Percentiles rank a stretch among this genome's conserved stretches.
phyloP scores from a whole-genome alignment of 306 rosid genomes.

The Inga laurina region DNA sequence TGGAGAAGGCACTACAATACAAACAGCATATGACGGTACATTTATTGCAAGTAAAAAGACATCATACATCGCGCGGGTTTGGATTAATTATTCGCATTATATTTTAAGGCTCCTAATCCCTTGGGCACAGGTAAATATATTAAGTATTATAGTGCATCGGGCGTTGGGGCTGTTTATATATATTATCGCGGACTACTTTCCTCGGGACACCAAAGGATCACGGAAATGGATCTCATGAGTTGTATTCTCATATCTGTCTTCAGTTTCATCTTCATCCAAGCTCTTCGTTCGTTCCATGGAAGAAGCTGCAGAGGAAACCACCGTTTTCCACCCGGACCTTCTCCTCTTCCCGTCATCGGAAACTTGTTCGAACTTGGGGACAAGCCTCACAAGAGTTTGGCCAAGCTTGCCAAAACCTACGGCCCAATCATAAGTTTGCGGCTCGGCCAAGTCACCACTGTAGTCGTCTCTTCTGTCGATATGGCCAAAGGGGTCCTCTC shows the following conservation, averaged over 20 bases:
- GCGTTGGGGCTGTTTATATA: not conserved
- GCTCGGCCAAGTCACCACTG: conserved; percentile 50
- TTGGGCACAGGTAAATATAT: too few relatives aligned
- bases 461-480: conserved; percentile 47
- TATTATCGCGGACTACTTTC: not conserved
- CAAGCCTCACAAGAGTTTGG: conserved; percentile 55
- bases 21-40: not conserved
- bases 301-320: not conserved
- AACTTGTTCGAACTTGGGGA: conserved; percentile 56
- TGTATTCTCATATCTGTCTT: conserved; percentile 3
- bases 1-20: not conserved
- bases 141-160: too few relatives aligned
- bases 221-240: conserved; percentile 26
- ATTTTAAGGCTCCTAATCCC: too few relatives aligned
- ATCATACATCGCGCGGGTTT: not conserved
- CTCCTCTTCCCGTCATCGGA: conserved; percentile 47
- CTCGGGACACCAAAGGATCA: not conserved
- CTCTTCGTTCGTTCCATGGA: not conserved
- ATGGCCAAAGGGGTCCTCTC: conserved; percentile 49
- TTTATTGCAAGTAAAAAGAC: not conserved
- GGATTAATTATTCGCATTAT: too few relatives aligned
- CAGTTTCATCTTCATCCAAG: conserved; percentile 21
- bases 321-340: conserved; percentile 61
- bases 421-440: conserved; percentile 57
- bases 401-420: conserved; percentile 34